Evolutionary conservation across 2,329 filamentous ascomycete genomes (phyloP).

Genomic region (Talaromyces sp.): DNA sequence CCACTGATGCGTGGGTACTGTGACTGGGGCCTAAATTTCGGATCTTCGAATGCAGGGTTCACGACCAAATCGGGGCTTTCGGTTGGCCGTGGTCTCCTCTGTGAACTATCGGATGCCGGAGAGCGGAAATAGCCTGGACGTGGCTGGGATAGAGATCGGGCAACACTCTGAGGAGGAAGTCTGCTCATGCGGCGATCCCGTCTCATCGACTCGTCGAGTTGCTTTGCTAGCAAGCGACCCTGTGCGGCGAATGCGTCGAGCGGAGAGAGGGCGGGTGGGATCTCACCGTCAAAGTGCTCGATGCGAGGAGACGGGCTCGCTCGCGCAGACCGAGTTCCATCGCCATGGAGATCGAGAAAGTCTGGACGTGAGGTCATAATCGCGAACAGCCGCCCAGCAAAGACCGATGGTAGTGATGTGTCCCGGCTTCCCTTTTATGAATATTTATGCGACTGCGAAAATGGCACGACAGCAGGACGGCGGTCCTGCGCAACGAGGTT

Average conservation of each 20-base stretch:
- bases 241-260: conserved; percentile 93
- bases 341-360: conserved; percentile 1
- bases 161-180: conserved; percentile 74
- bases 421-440: background rate
- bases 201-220: conserved; percentile 73
- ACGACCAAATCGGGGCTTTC: conserved; percentile 35
- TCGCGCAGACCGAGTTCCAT: conserved; percentile 1
- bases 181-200: conserved; percentile 77
- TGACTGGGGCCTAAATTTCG: conserved; percentile 58
- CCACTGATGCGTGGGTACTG: conserved; percentile 71
- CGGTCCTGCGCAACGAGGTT: background rate
- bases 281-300: conserved; percentile 65
- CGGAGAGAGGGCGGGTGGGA: conserved; percentile 82
- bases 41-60: conserved; percentile 37
- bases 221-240: conserved; percentile 77
- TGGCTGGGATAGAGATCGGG: conserved; percentile 72
- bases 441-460: background rate
- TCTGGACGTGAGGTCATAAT: conserved; percentile 9
- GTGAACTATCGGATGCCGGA: conserved; percentile 51
- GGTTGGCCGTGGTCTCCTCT: conserved; percentile 19
- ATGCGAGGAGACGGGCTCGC: conserved; percentile 59
- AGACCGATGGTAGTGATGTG: background rate
- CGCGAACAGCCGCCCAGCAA: background rate
- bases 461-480: background rate
- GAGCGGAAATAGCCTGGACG: conserved; percentile 79